These are phyloP conservation scores for Gypsophila paniculata DNA, from an alignment of 179 eudicot species.

Conservation along the genomic window DNA sequence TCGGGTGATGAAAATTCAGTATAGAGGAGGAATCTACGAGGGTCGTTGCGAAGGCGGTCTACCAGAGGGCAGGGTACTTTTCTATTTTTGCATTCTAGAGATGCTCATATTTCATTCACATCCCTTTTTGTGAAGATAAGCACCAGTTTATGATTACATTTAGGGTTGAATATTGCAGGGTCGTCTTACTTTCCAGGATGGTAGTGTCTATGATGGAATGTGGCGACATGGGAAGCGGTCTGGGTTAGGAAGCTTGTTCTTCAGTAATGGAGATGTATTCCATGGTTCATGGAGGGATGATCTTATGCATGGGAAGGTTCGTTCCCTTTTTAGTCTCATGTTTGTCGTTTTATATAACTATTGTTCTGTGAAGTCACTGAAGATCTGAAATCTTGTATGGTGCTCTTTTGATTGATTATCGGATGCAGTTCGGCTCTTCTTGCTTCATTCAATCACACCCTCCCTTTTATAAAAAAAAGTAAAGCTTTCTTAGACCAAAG, in stretches of 20 bases:
- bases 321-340: constrained; percentile 1
- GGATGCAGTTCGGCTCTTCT: background rate
- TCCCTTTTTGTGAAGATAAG: constrained; percentile 4
- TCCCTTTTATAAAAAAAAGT: background rate
- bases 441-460: background rate
- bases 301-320: constrained; percentile 94
- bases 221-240: constrained; percentile 94
- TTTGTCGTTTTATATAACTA: background rate
- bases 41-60: constrained; percentile 93
- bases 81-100: constrained; percentile 6
- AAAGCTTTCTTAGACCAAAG: background rate
- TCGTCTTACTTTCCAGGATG: constrained; percentile 62
- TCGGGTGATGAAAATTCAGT: constrained; percentile 68
- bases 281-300: constrained; percentile 99
- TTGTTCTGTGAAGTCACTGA: background rate
- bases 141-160: constrained; percentile 3
- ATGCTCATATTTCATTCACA: constrained; percentile 7
- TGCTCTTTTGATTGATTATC: constrained; percentile 8
- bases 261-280: constrained; percentile 81
- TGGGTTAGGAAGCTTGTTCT: constrained; percentile 77
- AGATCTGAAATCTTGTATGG: constrained; percentile 2
- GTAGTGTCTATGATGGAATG: constrained; percentile 86
- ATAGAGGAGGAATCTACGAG: constrained; percentile 75
- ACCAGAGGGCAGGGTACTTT: constrained; percentile 90
- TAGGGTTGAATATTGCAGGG: constrained; percentile 51